phyloP scores from a whole-genome alignment of 2,329 filamentous ascomycete genomes.

The Westerdykella sp. region DNA sequence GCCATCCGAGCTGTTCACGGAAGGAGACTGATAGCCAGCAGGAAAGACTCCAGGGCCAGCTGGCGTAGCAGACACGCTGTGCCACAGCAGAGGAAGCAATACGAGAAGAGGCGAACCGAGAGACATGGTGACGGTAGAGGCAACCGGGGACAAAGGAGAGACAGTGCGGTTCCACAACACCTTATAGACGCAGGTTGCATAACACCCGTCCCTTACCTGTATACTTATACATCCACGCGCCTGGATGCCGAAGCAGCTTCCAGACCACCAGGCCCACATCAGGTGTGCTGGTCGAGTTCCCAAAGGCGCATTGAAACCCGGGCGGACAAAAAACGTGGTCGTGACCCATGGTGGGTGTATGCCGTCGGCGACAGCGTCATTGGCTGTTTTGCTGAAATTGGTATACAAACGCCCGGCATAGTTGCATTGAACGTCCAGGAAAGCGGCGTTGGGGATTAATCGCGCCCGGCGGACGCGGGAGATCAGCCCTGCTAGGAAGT shows the following conservation, averaged over 20 bases:
- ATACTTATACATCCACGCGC: slow-evolving; percentile 10
- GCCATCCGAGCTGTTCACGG: slow-evolving; percentile 5
- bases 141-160: slow-evolving; percentile 1
- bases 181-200: slow-evolving; percentile 1
- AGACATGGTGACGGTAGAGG: slow-evolving; percentile 9
- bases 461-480: slow-evolving; percentile 12
- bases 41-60: slow-evolving; percentile 20
- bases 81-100: slow-evolving; percentile 17
- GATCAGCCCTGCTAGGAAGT: slow-evolving; percentile 24
- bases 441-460: slow-evolving; percentile 5
- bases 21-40: slow-evolving; percentile 14
- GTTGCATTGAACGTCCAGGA: slow-evolving; percentile 15
- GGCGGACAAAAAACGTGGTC: not conserved
- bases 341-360: not conserved
- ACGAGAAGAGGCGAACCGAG: slow-evolving; percentile 4
- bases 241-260: not conserved
- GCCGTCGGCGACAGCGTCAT: slow-evolving; percentile 6
- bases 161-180: slow-evolving; percentile 4
- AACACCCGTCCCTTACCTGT: slow-evolving; percentile 1
- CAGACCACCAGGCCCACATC: not conserved
- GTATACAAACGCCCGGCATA: slow-evolving; percentile 12
- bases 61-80: slow-evolving; percentile 13
- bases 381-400: slow-evolving; percentile 12
- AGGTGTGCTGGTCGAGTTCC: slow-evolving; percentile 5
- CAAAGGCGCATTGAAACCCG: slow-evolving; percentile 1